Evolutionary conservation across 192 early-diverging fungal genomes (phyloP), one percentile per base, ranked within the genome.

Genomic region (Backusella tarrabulga): DNA sequence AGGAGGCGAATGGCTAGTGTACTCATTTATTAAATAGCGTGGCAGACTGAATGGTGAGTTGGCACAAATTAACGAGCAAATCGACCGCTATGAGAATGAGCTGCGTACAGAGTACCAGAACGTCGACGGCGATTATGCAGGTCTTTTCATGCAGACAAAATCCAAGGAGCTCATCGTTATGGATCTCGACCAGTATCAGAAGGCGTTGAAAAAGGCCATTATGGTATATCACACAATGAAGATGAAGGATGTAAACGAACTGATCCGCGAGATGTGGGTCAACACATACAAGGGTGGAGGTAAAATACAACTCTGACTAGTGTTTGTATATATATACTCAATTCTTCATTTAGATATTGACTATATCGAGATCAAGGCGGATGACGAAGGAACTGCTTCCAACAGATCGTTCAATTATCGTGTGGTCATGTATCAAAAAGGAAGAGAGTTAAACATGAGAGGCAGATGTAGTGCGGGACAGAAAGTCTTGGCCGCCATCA

Each of bases 211-310:
- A 69, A 83, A 83, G 23, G 93, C 93, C 2, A 96, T 99, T 77
- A 94, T 97, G 90, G 88, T 88, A 67, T 97, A 92, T 78, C 98
- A 99, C 79, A 87, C 94, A 35, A 77, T 92, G 70, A 98, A 98
- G 79, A 99, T 99, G 97, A 91, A 95, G 44, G 96, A 98, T 81
- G 90, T 99, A 74, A 99, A 99, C 84, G 93, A 94, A 82, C 93
- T 94, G 68, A 99, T 99, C 78, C 90, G 92, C 17, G 97, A 99
- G 76, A 86, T 99, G 35, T 99, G 98, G 98, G 87, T 91, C 15
- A 95, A 95, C 72, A 98, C 97, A 0, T 99, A 99, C 85, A 92
- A 91, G 75, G 98, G 98, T 23, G 91, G 87, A 70, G 92, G 92
- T 93, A 73, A 44, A 44, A 44, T 17, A 44, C 0, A 3, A 44